Base-by-base conservation (phyloP, 768 basidiomycete species). In the Tulasnella sp. region DNA sequence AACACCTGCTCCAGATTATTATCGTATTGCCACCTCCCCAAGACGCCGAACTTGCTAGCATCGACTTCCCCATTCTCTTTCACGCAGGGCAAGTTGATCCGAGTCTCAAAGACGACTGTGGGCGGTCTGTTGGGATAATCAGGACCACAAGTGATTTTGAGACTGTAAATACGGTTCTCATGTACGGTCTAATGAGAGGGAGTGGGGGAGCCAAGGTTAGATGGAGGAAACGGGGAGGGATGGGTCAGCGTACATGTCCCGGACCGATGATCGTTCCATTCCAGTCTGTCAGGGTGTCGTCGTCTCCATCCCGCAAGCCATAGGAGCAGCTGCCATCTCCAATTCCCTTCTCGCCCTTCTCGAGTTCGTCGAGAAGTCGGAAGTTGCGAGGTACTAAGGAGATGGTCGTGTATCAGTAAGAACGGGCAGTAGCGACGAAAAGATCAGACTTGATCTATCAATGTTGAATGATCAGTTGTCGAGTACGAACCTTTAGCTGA, bases 301-400 rank as follows among this genome's bases (percentile, higher is more conserved):
- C 97, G 82, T 99, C 96, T 80, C 91, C 84, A 83, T 98, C 94
- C 85, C 94, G 94, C 77, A 99, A 86, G 52, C 97, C 97, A 81
- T 99, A 99, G 25, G 95, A 97, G 85, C 95, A 97, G 22, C 93
- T 94, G 75, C 96, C 97, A 85, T 98, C 97, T 79, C 97, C 97
- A 82, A 99, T 95, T 72, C 97, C 97, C 84, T 99, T 99, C 87
- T 99, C 97, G 81, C 97, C 97, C 85, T 99, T 98, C 84, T 99
- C 97, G 79, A 99, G 92, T 86, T 99, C 97, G 82, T 97, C 97
- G 49, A 99, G 89, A 29, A 99, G 90, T 71, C 93, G 89, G 86
- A 99, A 99, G 85, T 96, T 98, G 82, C 97, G 89, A 36, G 97
- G 97, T 78, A 99, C 97, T 98, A 69, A 17, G 34, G 49, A 19